phyloP scores from a whole-genome alignment of 176 grass and related monocot genomes.

The Areca catechu region DNA sequence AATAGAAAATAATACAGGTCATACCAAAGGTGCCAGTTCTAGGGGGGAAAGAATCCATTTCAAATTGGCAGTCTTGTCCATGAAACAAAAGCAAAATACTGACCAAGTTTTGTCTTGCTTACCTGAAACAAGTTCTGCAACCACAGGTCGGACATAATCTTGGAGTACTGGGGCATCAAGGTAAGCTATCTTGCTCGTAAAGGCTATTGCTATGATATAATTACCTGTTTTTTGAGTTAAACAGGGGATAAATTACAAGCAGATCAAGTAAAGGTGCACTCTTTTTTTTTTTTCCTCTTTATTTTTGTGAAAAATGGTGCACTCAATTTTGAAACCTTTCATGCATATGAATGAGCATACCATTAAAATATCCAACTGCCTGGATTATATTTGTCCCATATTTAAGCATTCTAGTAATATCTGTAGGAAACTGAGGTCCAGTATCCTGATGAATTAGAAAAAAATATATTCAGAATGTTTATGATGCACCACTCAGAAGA shows the following conservation, averaged over 20 bases:
- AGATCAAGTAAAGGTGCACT: too few species aligned
- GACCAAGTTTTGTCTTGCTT: background rate
- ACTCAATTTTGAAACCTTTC: too few species aligned
- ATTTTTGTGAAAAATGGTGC: too few species aligned
- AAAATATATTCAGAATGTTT: constrained; percentile 5
- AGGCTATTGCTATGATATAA: constrained; percentile 75
- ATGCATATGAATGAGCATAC: constrained; percentile 24
- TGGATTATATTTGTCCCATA: constrained; percentile 97
- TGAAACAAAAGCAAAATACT: too few species aligned
- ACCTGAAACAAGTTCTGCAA: constrained; percentile 49
- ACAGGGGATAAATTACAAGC: constrained; percentile 2
- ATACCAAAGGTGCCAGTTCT: too few species aligned
- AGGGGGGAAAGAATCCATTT: too few species aligned
- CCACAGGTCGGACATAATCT: constrained; percentile 42
- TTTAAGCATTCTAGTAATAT: constrained; percentile 98
- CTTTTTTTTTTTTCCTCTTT: too few species aligned
- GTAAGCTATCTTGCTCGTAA: constrained; percentile 32
- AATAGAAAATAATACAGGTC: too few species aligned
- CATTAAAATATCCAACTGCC: constrained; percentile 81
- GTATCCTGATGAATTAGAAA: constrained; percentile 43
- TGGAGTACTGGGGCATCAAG: constrained; percentile 35
- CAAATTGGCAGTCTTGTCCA: too few species aligned
- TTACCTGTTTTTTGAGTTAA: constrained; percentile 43
- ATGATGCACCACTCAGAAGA: background rate
- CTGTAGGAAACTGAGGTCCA: constrained; percentile 77